Evolutionary conservation across 495 filamentous ascomycete species (phyloP).

Genomic region (Halenospora varia): DNA sequence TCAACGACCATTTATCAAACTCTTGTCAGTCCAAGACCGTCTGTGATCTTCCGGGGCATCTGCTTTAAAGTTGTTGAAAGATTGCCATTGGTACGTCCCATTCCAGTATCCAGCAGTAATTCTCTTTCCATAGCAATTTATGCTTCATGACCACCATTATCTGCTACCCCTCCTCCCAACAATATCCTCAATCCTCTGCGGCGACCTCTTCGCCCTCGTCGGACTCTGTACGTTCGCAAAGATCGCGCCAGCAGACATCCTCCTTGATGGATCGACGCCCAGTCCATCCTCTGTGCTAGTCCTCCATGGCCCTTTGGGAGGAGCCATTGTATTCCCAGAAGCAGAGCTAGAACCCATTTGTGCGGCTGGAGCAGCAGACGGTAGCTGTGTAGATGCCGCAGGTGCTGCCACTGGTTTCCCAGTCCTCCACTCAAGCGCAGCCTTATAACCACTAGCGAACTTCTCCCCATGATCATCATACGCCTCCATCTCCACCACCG

Average conservation of each 20-base stretch:
- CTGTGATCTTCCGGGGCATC: no score
- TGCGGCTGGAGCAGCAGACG: neutral
- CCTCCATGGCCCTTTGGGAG: neutral
- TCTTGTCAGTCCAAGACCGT: no score
- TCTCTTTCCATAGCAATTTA: no score
- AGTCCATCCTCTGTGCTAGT: neutral
- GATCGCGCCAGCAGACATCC: neutral
- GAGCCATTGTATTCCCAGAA: neutral
- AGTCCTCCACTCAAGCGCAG: constrained; percentile 5
- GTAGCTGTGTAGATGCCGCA: neutral
- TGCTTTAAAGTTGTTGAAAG: no score
- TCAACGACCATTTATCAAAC: no score
- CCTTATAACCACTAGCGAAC: constrained; percentile 3
- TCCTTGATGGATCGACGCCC: neutral
- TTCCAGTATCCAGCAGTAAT: no score
- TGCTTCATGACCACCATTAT: no score
- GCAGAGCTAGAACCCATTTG: neutral
- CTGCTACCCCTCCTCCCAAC: neutral
- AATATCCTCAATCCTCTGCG: neutral
- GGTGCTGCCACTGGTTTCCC: neutral
- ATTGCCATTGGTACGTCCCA: neutral
- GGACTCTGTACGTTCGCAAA: neutral
- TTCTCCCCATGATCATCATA: constrained; percentile 16
- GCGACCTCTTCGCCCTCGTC: neutral
- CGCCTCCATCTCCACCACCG: constrained; percentile 5